Evolutionary conservation across 345 rosid genomes (phyloP), one percentile per base, ranked within the genome.

Genomic region (Aurinia saxatilis): DNA sequence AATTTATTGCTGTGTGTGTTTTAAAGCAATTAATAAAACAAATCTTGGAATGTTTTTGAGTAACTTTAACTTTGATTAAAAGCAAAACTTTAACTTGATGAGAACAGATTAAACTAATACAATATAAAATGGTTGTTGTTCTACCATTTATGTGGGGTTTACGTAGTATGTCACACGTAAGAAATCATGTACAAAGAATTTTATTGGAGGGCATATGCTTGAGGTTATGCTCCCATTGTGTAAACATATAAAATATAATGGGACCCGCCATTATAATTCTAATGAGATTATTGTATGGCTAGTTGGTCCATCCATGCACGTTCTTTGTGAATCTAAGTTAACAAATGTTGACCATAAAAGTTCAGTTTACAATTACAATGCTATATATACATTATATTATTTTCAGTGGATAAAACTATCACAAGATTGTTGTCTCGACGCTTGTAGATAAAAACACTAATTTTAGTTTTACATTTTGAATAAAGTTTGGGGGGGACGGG

Each of bases 221-320:
- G 56, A 68, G 49, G 37, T 60, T n/a, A 10, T 68, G 73, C 62
- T 60, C 17, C 10, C 17, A 68, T 68, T 5, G 40, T 42, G 67
- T 50, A 41, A 59, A 47, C 31, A 49, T 57, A 50, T 50, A 34
- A 49, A 19, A 50, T 29, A 57, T 21, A 33, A 23, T 50, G 45
- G 60, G 60, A 60, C 67, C 73, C 49, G 14, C 41, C 54, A 68
- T 36, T 60, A 60, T 10, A 16, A n/a, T 30, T 18, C 29, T 10
- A 1, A 7, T 23, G 19, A 49, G 23, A 6, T 49, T 50, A 48
- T 57, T n/a, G 23, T 35, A 50, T 51, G 38, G 46, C 8, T 65
- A 47, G 19, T 47, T 60, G 56, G 67, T 44, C 67, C 62, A 60
- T 44, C 67, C 62, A 60, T 68, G 56, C 73, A 68, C 73, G 73